These are phyloP conservation scores for Hypsizygus marmoreus DNA, from an alignment of 768 basidiomycete species.

Conservation along the genomic window DNA sequence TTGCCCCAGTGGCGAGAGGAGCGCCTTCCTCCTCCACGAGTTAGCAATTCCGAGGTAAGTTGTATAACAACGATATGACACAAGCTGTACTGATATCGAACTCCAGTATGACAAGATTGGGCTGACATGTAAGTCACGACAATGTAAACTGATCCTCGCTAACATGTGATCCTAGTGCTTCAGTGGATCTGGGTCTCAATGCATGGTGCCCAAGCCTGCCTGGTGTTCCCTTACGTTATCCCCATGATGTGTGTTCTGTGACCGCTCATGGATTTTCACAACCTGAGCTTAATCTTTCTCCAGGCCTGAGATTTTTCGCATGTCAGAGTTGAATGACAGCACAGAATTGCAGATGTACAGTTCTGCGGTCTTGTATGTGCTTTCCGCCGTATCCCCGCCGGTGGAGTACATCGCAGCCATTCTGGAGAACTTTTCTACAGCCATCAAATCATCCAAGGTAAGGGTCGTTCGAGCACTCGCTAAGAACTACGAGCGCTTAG, in stretches of 20 bases:
- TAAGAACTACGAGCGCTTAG: not conserved
- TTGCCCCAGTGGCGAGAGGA: conserved; percentile 73
- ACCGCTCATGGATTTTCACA: conserved; percentile 1
- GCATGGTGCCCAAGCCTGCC: conserved; percentile 71
- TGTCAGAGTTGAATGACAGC: conserved; percentile 89
- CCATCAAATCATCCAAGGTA: conserved; percentile 80
- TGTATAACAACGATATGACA: not conserved
- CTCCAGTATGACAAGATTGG: conserved; percentile 84
- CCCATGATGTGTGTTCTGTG: conserved; percentile 66
- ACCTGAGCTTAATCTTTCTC: not conserved
- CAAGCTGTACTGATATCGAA: conserved; percentile 10
- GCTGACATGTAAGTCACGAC: conserved; percentile 61
- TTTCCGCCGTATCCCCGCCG: conserved; percentile 81
- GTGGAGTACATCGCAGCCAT: conserved; percentile 63
- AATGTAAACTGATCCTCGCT: conserved; percentile 7
- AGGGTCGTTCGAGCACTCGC: conserved; percentile 16
- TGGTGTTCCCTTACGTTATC: conserved; percentile 77
- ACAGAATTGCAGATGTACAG: conserved; percentile 82
- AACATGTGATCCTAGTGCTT: conserved; percentile 53
- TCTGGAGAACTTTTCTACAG: conserved; percentile 60
- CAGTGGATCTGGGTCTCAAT: conserved; percentile 81
- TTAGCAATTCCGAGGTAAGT: conserved; percentile 74
- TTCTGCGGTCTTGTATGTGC: conserved; percentile 75
- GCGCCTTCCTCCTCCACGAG: conserved; percentile 83
- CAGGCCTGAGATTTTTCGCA: conserved; percentile 85